phyloP scores from a whole-genome alignment of 176 grass and related monocot species.

The Triticum urartu region DNA sequence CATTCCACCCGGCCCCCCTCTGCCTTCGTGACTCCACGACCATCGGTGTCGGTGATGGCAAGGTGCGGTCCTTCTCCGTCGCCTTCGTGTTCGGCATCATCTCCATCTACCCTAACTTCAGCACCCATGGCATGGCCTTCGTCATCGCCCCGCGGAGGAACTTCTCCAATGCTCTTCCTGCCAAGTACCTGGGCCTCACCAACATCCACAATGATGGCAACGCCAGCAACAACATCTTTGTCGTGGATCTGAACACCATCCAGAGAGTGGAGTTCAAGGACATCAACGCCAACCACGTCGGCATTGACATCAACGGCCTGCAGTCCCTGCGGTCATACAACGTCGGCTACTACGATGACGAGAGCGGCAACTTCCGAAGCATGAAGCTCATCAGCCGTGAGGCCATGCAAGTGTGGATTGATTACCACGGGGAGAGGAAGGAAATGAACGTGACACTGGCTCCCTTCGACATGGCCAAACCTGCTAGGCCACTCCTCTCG shows the following conservation, averaged over 20 bases:
- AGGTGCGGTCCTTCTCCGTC: neutral
- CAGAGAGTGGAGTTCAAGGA: neutral
- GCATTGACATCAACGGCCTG: neutral
- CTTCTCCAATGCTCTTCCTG: neutral
- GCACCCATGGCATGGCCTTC: neutral
- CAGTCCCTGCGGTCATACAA: neutral
- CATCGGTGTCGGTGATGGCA: neutral
- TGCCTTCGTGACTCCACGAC: neutral
- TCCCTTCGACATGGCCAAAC: neutral
- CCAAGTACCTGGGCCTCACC: neutral
- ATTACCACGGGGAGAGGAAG: neutral
- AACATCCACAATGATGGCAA: neutral
- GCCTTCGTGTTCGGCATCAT: neutral
- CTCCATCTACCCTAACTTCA: neutral
- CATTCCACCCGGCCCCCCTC: neutral
- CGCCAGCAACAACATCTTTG: neutral
- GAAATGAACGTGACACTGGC: neutral
- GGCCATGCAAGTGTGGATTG: neutral
- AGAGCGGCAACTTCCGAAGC: neutral
- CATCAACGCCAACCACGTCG: neutral
- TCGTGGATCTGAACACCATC: neutral
- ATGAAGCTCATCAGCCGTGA: neutral
- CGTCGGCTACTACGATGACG: neutral
- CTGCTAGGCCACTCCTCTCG: neutral
- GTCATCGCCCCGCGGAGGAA: neutral